Evolutionary conservation across 352 stramenopile genomes (phyloP).

Genomic region (Aphanomyces stellatus): DNA sequence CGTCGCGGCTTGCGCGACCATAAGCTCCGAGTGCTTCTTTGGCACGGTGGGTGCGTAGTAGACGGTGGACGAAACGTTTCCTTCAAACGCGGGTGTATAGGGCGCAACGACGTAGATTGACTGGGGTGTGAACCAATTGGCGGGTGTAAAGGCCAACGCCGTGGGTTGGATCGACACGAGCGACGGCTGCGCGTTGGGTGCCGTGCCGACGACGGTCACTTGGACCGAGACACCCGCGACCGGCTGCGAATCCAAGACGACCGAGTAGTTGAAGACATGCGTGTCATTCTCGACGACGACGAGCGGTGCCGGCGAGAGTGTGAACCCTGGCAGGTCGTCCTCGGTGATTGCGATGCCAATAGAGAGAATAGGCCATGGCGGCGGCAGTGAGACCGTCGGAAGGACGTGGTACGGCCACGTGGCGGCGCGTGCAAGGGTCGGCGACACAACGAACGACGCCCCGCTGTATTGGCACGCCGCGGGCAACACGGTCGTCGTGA

Average conservation of each 20-base stretch:
- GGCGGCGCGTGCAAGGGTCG: constrained; percentile 17
- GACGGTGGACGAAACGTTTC: constrained; percentile 37
- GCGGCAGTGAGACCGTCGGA: constrained; percentile 27
- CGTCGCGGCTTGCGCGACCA: constrained; percentile 32
- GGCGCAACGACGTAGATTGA: constrained; percentile 34
- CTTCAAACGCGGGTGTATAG: constrained; percentile 44
- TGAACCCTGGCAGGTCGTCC: constrained; percentile 56
- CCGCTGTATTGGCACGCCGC: constrained; percentile 24
- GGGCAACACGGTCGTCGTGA: constrained; percentile 23
- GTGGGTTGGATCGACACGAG: constrained; percentile 37
- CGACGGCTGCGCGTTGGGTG: constrained; percentile 16
- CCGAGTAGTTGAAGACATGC: constrained; percentile 31
- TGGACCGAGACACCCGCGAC: constrained; percentile 34
- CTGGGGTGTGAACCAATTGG: constrained; percentile 49
- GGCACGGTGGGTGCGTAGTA: constrained; percentile 41
- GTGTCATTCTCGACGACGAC: constrained; percentile 36
- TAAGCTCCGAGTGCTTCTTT: constrained; percentile 37
- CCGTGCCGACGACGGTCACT: constrained; percentile 28
- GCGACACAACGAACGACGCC: constrained; percentile 34
- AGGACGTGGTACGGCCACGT: constrained; percentile 36
- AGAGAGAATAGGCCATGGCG: no score
- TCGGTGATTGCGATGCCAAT: no score
- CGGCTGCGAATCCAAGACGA: constrained; percentile 59
- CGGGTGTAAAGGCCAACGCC: constrained; percentile 35
- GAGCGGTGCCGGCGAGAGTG: constrained; percentile 34